Evolutionary conservation across 1,284 basidiomycete species (phyloP).

Genomic region (Trametes sp.): DNA sequence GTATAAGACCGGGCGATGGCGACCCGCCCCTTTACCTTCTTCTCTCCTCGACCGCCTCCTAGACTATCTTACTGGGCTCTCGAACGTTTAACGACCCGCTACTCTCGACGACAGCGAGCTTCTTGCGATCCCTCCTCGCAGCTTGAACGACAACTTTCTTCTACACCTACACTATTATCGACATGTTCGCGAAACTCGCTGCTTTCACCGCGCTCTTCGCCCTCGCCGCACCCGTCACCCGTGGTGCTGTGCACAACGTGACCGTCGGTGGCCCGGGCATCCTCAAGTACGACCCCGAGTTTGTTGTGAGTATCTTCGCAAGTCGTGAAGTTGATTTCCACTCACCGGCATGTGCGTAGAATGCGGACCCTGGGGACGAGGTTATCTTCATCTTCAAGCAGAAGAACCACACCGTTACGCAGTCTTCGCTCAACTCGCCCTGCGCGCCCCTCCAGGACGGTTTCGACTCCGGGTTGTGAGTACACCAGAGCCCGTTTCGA

Average conservation of each 20-base stretch:
- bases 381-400: slow-evolving; percentile 63
- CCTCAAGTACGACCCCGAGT: slow-evolving; percentile 52
- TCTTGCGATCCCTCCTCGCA: too few species aligned
- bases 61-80: slow-evolving; percentile 15
- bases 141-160: neutral
- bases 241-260: slow-evolving; percentile 52
- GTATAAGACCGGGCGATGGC: slow-evolving; percentile 15
- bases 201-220: slow-evolving; percentile 34
- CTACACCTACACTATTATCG: slow-evolving; percentile 1
- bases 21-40: slow-evolving; percentile 6
- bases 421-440: slow-evolving; percentile 61
- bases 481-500: slow-evolving; percentile 7
- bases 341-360: slow-evolving; percentile 41
- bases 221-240: slow-evolving; percentile 37
- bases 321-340: neutral
- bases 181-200: slow-evolving; percentile 20
- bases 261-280: slow-evolving; percentile 60
- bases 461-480: slow-evolving; percentile 68
- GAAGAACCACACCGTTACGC: slow-evolving; percentile 71
- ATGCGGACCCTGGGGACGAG: slow-evolving; percentile 54
- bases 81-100: slow-evolving; percentile 13
- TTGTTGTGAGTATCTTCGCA: slow-evolving; percentile 49
- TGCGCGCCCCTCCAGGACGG: slow-evolving; percentile 53
- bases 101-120: neutral
- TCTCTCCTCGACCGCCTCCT: slow-evolving; percentile 4